Evolutionary conservation across 352 stramenopile species (phyloP), one percentile per base, ranked within the genome.

Genomic region (Globisporangium parvum): DNA sequence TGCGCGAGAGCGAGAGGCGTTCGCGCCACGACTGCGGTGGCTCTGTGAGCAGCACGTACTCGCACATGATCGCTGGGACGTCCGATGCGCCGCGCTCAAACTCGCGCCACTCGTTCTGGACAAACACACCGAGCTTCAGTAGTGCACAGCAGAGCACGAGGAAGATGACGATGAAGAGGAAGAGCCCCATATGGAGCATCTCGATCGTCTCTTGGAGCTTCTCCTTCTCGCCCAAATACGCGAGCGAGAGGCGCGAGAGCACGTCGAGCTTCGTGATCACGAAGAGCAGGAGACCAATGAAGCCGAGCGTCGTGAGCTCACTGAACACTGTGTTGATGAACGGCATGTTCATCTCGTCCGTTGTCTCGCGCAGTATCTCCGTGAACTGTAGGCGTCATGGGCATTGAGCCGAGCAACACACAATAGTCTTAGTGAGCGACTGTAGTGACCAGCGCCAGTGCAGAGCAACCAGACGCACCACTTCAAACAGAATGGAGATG

Each of bases 81-180:
- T 91, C 77, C 15, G 47, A 57, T 21, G 67, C 66, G 15, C 69
- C 70, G 51, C 80, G 75, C 53, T 91, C 80, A 35, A 88, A 91
- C 55, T 87, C 80, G 18, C 77, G 68, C 75, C 79, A 88, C 51
- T 91, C 77, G 44, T 72, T 64, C 55, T 91, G 80, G 42, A 85
- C 77, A 45, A 73, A 37, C 51, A 76, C 73, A 9, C 80, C 77
- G n/a, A 88, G 69, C n/a, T 72, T 75, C 35, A 91, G 69, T 31
- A 88, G 59, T 2, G 62, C 71, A 17, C 73, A 70, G 62, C 80
- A 88, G 17, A 91, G 67, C 33, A 87, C 67, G 33, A 91, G 67
- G 61, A 91, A 91, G 62, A 88, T 87, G 61, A 88, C 57, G 51
- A 91, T 81, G 63, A 91, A 91, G 54, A 88, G 73, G 60, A 91